Evolutionary conservation across 2,329 filamentous ascomycete species (phyloP), one percentile per base, ranked within the genome.

Genomic region (Decorospora gaudefroyi): DNA sequence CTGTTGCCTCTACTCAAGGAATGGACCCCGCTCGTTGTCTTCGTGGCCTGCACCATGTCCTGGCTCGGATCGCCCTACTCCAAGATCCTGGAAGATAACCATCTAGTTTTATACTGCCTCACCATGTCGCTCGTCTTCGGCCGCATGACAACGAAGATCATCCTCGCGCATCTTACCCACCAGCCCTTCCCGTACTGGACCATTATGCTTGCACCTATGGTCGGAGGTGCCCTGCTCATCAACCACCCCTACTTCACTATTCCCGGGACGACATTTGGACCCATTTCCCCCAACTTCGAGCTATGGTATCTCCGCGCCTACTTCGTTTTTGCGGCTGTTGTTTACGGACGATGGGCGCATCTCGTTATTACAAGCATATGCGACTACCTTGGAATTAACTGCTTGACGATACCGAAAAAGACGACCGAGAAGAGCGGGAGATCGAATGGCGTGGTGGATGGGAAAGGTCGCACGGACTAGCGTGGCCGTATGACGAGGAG

Each of bases 131-230:
- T 97, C 62, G 93, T 96, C 46, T 97, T 99, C 70, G 93, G 93
- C 23, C 87, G 93, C 57, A 90, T 99, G 86, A 97, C 93, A 0
- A 99, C 93, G 26, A 99, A 97, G 77, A 97, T 97, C 72, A 99
- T 99, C 66, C 84, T 99, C 12, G 92, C 93, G 2, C 93, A 99
- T 71, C 78, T 99, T 37, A 93, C 93, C 2, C 84, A 84, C 52
- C 93, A 97, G 70, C 88, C 92, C 3, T 99, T 97, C 73, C 93
- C 93, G 1, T 95, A 88, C 79, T 97, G 91, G 90, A 97, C 93
- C 8, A 81, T 93, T 34, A 88, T 97, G 81, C 79, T 97, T 25
- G 83, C 82, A 22, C 93, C 93, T 6, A 83, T 99, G 26, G 80
- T 96, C 33, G 87, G 88, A 36, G 93, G 93, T 39, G 91, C 90